Conservation (phyloP, 2,329 filamentous ascomycete genomes). For the Seiridium unicorne region DNA sequence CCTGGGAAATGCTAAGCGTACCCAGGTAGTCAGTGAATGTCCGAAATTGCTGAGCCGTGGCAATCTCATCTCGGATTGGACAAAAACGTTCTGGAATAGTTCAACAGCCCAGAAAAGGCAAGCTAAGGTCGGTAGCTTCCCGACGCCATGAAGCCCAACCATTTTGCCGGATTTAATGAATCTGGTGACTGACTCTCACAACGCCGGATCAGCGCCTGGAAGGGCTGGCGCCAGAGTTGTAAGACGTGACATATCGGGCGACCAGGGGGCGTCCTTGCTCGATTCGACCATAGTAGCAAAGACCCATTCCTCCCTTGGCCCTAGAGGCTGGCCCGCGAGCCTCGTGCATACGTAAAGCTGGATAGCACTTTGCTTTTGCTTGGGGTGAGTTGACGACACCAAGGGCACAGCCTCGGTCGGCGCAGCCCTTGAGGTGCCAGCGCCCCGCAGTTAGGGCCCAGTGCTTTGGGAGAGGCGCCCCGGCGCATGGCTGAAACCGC, state of each 20-base stretch:
- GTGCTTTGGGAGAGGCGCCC: background rate
- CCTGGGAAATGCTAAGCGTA: no score
- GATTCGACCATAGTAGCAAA: no score
- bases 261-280: background rate
- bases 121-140: constrained; percentile 2
- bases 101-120: background rate
- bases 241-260: background rate
- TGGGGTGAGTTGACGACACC: background rate
- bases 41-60: no score
- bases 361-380: background rate
- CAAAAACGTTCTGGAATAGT: background rate
- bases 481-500: constrained; percentile 3
- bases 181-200: background rate
- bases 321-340: background rate
- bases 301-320: background rate
- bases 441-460: background rate
- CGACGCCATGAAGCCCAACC: constrained; percentile 7
- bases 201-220: background rate
- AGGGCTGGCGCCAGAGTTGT: background rate
- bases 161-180: background rate
- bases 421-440: background rate
- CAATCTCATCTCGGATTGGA: background rate
- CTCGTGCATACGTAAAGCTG: background rate
- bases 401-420: background rate
- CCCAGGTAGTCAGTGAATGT: no score